Conservation (phyloP, 129 eudicot genomes). For the Silybum marianum region DNA sequence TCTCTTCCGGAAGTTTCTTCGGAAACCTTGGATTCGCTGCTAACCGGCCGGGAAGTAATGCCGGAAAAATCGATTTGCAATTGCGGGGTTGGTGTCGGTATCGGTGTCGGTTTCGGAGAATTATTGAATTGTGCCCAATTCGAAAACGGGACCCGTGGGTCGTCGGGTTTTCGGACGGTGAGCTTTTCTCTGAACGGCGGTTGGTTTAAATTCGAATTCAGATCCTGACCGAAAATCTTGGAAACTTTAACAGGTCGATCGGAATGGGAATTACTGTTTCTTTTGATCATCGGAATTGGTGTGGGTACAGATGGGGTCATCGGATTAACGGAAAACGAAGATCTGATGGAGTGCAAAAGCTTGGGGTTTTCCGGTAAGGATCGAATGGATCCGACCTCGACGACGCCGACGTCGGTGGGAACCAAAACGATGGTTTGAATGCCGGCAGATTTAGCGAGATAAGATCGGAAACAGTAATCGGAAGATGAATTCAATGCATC, state of each 20-base stretch:
- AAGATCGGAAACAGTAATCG: slow-evolving; percentile 73
- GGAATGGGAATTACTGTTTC: slow-evolving; percentile 5
- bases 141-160: slow-evolving; percentile 41
- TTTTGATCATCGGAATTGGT: slow-evolving; percentile 28
- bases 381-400: slow-evolving; percentile 80
- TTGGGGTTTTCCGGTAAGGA: slow-evolving; percentile 55
- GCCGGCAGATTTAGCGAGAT: slow-evolving; percentile 81
- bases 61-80: slow-evolving; percentile 77
- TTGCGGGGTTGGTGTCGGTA: slow-evolving; percentile 35
- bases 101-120: slow-evolving; percentile 36
- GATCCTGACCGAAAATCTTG: slow-evolving; percentile 84
- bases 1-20: slow-evolving; percentile 57
- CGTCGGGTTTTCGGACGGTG: slow-evolving; percentile 51
- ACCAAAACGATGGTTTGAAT: slow-evolving; percentile 82
- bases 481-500: slow-evolving; percentile 44
- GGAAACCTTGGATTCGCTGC: slow-evolving; percentile 63
- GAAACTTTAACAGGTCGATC: slow-evolving; percentile 38
- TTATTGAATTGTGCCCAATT: slow-evolving; percentile 49
- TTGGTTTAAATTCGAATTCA: slow-evolving; percentile 33
- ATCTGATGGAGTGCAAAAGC: slow-evolving; percentile 47
- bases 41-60: slow-evolving; percentile 45
- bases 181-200: slow-evolving; percentile 64
- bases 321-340: slow-evolving; percentile 49
- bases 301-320: slow-evolving; percentile 21
- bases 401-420: slow-evolving; percentile 77